phyloP scores from a whole-genome alignment of 768 basidiomycete species.

The Lyophyllum atratum region DNA sequence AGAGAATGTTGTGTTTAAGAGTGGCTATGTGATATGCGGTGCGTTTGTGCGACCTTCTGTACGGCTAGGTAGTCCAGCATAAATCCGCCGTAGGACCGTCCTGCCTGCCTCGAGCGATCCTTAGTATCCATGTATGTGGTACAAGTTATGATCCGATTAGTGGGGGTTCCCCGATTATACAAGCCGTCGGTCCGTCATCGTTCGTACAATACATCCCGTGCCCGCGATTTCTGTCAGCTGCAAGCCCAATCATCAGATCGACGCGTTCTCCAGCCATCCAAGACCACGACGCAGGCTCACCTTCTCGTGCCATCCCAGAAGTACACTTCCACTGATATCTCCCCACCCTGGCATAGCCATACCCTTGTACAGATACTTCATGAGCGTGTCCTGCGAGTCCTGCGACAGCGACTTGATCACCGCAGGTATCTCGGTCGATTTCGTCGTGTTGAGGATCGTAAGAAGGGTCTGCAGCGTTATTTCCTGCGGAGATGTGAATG shows the following conservation, averaged over 20 bases:
- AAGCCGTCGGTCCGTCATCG: constrained; percentile 61
- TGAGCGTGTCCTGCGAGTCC: constrained; percentile 85
- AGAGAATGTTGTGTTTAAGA: no score
- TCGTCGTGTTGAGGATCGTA: constrained; percentile 92
- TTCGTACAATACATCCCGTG: constrained; percentile 91
- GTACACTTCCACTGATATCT: constrained; percentile 61
- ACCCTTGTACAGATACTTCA: constrained; percentile 99
- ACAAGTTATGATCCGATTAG: neutral
- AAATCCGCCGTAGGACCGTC: no score
- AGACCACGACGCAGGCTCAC: constrained; percentile 39
- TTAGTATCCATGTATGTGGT: neutral
- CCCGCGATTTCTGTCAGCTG: constrained; percentile 94
- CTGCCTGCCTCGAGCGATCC: neutral
- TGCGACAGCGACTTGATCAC: constrained; percentile 73
- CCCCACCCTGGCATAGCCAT: constrained; percentile 74
- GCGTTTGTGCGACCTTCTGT: no score
- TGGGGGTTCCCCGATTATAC: constrained; percentile 27
- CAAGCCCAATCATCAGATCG: neutral
- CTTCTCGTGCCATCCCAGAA: constrained; percentile 95
- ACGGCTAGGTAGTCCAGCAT: no score
- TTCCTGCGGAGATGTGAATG: constrained; percentile 45
- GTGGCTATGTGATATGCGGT: no score
- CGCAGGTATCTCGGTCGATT: constrained; percentile 79
- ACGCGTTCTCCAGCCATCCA: neutral
- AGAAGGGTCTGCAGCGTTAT: constrained; percentile 79